A percentile compares a stretch with the other conserved stretches of the same genome.
These are phyloP conservation scores for Cadophora malorum DNA, from an alignment of 2,329 filamentous ascomycete species.

Conservation along the genomic window DNA sequence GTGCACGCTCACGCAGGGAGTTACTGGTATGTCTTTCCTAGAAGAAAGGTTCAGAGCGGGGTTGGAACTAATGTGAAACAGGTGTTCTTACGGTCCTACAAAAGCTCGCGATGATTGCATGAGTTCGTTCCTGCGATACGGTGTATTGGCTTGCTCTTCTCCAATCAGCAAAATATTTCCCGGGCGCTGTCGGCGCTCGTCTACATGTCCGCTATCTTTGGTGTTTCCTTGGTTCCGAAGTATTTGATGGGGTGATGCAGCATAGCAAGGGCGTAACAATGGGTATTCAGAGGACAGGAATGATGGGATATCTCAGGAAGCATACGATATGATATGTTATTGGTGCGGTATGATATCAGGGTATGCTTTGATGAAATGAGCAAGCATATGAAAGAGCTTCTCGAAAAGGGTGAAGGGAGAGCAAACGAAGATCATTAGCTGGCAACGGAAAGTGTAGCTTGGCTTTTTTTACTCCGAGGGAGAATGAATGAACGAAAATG, in stretches of 20 bases:
- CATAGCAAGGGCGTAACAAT: conserved; percentile 25
- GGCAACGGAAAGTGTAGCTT: neutral
- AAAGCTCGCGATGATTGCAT: conserved; percentile 46
- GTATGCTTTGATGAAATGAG: neutral
- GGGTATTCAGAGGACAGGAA: neutral
- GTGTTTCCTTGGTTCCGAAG: neutral
- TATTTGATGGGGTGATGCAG: conserved; percentile 15
- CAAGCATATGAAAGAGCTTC: neutral
- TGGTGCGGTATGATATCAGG: neutral
- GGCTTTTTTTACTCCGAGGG: neutral
- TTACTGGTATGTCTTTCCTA: conserved; percentile 70
- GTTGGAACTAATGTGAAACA: conserved; percentile 29
- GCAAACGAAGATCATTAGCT: neutral
- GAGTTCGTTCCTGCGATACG: neutral
- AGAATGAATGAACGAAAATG: neutral
- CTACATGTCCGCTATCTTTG: neutral
- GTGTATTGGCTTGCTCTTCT: neutral
- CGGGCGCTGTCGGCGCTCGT: conserved; percentile 14
- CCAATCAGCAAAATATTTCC: conserved; percentile 12
- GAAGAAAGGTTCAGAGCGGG: no score
- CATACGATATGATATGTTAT: neutral
- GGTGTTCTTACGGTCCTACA: conserved; percentile 54
- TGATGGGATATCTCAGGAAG: neutral
- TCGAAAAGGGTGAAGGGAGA: neutral
- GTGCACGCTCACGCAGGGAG: conserved; percentile 86